phyloP scores from a whole-genome alignment of 345 rosid species.

The Kandelia obovata region DNA sequence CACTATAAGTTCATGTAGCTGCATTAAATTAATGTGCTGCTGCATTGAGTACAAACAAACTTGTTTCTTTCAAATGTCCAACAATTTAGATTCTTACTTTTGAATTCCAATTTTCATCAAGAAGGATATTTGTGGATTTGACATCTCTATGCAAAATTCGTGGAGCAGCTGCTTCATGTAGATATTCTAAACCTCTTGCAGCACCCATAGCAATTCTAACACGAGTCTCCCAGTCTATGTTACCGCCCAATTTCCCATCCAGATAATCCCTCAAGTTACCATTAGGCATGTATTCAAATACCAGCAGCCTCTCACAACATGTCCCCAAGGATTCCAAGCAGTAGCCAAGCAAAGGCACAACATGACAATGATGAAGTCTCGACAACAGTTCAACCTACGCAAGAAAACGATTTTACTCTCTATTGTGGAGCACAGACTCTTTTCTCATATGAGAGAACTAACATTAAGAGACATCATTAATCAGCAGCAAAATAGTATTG shows the following conservation, averaged over 20 bases:
- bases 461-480: neutral
- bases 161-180: slow-evolving; percentile 98
- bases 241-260: slow-evolving; percentile 62
- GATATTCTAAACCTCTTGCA: slow-evolving; percentile 97
- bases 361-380: slow-evolving; percentile 90
- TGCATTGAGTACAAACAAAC: too few relatives aligned
- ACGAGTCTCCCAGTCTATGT: slow-evolving; percentile 76
- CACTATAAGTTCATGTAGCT: neutral
- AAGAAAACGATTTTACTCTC: slow-evolving; percentile 17
- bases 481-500: neutral
- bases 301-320: slow-evolving; percentile 74
- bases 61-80: neutral
- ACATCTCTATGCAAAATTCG: slow-evolving; percentile 94
- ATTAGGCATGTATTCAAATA: slow-evolving; percentile 76
- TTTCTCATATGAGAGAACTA: neutral
- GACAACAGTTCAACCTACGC: slow-evolving; percentile 74
- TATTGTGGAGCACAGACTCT: neutral
- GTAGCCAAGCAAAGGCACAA: slow-evolving; percentile 88
- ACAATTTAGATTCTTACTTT: slow-evolving; percentile 49
- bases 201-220: slow-evolving; percentile 88
- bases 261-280: slow-evolving; percentile 87
- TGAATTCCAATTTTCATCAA: slow-evolving; percentile 79
- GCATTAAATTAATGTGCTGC: neutral
- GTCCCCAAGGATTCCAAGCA: slow-evolving; percentile 77
- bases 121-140: slow-evolving; percentile 90